These are phyloP conservation scores for Lecanicillium sp. DNA, from an alignment of 2,329 filamentous ascomycete genomes.

Conservation along the genomic window DNA sequence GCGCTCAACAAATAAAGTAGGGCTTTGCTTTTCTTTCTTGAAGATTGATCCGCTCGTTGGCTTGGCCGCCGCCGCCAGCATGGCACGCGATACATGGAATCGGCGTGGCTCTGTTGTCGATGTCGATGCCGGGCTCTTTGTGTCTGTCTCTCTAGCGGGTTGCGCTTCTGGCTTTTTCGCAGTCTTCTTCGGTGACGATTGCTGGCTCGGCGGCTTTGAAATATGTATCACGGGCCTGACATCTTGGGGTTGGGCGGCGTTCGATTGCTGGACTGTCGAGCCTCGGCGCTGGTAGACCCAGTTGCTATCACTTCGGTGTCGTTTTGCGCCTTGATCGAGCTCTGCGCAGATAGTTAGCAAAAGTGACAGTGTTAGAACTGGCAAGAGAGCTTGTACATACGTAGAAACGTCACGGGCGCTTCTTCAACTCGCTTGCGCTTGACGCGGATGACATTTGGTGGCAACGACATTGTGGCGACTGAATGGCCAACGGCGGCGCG, in stretches of 20 bases:
- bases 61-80: slow-evolving; percentile 26
- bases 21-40: slow-evolving; percentile 32
- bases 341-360: slow-evolving; percentile 24
- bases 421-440: slow-evolving; percentile 53
- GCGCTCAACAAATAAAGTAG: slow-evolving; percentile 51
- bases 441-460: slow-evolving; percentile 51
- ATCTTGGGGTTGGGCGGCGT: slow-evolving; percentile 11
- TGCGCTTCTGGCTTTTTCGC: slow-evolving; percentile 3
- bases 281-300: slow-evolving; percentile 51
- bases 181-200: neutral
- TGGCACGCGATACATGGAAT: slow-evolving; percentile 47
- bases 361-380: slow-evolving; percentile 5
- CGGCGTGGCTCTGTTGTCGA: slow-evolving; percentile 33
- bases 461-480: slow-evolving; percentile 40
- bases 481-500: neutral
- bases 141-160: slow-evolving; percentile 12
- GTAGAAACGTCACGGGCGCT: slow-evolving; percentile 46
- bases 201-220: slow-evolving; percentile 31
- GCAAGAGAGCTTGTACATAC: slow-evolving; percentile 31
- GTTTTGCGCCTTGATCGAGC: slow-evolving; percentile 45
- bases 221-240: slow-evolving; percentile 40
- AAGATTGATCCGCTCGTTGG: slow-evolving; percentile 22
- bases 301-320: slow-evolving; percentile 40
- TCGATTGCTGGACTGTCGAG: slow-evolving; percentile 19
- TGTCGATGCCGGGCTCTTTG: slow-evolving; percentile 7